These are phyloP conservation scores for Amanita exitialis DNA, from an alignment of 768 basidiomycete genomes.

Conservation along the genomic window DNA sequence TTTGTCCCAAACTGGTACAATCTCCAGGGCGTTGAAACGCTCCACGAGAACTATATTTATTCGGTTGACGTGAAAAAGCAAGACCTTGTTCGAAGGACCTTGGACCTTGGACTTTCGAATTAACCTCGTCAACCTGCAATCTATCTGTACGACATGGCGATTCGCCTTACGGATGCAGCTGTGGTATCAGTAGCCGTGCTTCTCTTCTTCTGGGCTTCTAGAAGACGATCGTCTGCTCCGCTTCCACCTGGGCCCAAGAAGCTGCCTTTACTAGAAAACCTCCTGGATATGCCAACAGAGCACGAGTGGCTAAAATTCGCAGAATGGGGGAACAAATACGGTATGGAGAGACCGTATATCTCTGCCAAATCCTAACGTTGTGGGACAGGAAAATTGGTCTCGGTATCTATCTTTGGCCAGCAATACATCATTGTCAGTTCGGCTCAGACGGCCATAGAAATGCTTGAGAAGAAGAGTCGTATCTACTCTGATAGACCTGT, in stretches of 20 bases:
- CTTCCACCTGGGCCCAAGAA: constrained; percentile 32
- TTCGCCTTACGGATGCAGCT: background rate
- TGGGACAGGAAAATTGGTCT: background rate
- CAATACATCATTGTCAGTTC: constrained; percentile 34
- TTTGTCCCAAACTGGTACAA: background rate
- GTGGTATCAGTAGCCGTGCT: background rate
- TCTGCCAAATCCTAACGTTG: background rate
- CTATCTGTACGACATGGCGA: background rate
- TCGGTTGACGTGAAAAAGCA: background rate
- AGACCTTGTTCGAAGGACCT: background rate
- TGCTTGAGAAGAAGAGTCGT: constrained; percentile 43
- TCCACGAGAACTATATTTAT: background rate
- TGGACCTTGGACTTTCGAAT: background rate
- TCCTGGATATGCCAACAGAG: constrained; percentile 30
- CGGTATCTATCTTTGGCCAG: constrained; percentile 3
- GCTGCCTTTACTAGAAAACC: constrained; percentile 33
- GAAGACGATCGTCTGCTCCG: constrained; percentile 13
- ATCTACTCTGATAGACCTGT: constrained; percentile 47
- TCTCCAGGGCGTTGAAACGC: background rate
- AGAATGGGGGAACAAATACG: constrained; percentile 32
- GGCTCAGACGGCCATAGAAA: constrained; percentile 26
- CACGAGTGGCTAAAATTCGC: constrained; percentile 32
- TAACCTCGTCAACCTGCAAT: background rate
- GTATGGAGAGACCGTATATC: constrained; percentile 10
- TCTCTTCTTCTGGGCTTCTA: background rate